Conservation (phyloP, 805 yeast genomes). For the Yamadazyma ubonensis region DNA sequence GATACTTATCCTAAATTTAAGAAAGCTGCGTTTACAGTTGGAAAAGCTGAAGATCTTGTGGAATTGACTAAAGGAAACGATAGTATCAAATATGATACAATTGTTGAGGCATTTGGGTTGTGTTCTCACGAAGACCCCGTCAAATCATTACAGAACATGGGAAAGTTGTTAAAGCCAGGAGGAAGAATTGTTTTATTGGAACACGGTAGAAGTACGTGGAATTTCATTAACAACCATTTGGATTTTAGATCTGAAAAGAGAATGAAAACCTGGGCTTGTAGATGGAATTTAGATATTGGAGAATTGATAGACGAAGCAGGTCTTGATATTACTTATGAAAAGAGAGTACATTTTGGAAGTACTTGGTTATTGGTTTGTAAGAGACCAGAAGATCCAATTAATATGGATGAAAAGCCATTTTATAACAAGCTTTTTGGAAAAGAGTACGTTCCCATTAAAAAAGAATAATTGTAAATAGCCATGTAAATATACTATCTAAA, state of each 20-base stretch:
- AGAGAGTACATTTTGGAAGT: slow-evolving; percentile 85
- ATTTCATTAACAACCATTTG: slow-evolving; percentile 71
- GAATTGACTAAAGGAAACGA: slow-evolving; percentile 45
- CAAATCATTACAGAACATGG: slow-evolving; percentile 72
- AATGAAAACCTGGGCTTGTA: slow-evolving; percentile 91
- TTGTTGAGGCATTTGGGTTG: slow-evolving; percentile 90
- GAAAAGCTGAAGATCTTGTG: slow-evolving; percentile 80
- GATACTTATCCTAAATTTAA: slow-evolving; percentile 62
- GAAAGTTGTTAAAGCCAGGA: slow-evolving; percentile 72
- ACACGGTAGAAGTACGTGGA: slow-evolving; percentile 87
- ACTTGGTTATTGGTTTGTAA: slow-evolving; percentile 84
- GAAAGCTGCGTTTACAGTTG: slow-evolving; percentile 84
- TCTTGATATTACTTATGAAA: slow-evolving; percentile 75
- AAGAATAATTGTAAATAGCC: slow-evolving; percentile 12
- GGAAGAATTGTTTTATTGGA: slow-evolving; percentile 87
- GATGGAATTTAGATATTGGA: slow-evolving; percentile 95
- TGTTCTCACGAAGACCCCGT: slow-evolving; percentile 97
- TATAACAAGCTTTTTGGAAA: slow-evolving; percentile 41
- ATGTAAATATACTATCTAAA: slow-evolving; percentile 13
- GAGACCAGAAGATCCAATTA: slow-evolving; percentile 62
- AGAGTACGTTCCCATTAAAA: slow-evolving; percentile 29
- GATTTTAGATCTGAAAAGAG: slow-evolving; percentile 83
- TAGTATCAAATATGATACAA: slow-evolving; percentile 76
- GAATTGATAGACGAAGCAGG: slow-evolving; percentile 83
- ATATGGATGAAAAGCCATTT: slow-evolving; percentile 43